Base-by-base conservation (phyloP, 2,329 filamentous ascomycete species). In the Ophiostoma tasmaniense region DNA sequence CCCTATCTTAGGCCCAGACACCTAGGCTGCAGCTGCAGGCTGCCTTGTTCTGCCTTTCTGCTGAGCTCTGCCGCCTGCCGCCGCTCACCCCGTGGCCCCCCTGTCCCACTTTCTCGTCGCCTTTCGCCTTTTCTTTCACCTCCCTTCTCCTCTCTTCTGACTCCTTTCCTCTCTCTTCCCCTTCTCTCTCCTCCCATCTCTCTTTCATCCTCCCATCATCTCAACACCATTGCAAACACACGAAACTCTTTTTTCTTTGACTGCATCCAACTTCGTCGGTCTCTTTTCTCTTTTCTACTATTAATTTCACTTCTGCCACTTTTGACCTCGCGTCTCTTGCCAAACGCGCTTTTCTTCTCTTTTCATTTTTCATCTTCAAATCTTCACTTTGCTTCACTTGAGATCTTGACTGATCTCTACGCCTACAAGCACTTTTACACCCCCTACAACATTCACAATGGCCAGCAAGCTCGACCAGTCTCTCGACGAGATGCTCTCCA, bases 391-490 rank as follows among this genome's bases (percentile, higher is more conserved):
- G 61, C 64, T 65, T 28, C 37, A 39, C 33, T 64, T 37, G 61
- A 64, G 33, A 64, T 64, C 61, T 64, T 35, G 20, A 22, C 20
- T 37, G 61, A 64, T 64, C 61, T 64, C 45, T 28, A 39, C 59
- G 8, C 35, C 55, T 42, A 5, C 22, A 17, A 45, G 42, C 42
- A 45, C 42, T 20, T 35, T 28, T 6, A 39, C 25, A 37, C n/a
- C 20, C 25, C 22, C 42, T 30, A 59, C 50, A 42, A 3, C 17
- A 42, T 39, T 66, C 80, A 90, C 75, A 74, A 96, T 97, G 93
- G 92, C 92, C 84, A 90, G 88, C 83, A 97, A 97, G 84, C 90
- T 99, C 78, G 93, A 97, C 80, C 90, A 96, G 84, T 93, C 93
- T 83, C 91, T 99, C 75, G 95, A 98, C 80, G 93, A 97, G 82